Conservation (phyloP, 257 asterid genomes). For the Solanum piurae region DNA sequence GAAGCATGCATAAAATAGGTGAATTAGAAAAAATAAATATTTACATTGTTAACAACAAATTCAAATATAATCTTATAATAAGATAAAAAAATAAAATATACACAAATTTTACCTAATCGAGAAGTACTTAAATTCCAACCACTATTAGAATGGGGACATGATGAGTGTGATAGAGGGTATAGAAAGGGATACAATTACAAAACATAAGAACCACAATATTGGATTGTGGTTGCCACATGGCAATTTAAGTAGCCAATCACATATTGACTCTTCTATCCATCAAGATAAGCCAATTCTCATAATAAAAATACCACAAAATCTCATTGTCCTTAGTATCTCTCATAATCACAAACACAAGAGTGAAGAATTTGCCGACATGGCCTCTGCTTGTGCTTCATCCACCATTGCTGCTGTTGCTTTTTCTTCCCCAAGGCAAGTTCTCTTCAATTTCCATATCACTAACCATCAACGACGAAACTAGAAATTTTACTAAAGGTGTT, state of each 20-base stretch:
- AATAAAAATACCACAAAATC: slow-evolving; percentile 9
- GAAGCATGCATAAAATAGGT: no score
- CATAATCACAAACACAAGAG: not conserved
- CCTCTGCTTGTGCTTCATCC: slow-evolving; percentile 85
- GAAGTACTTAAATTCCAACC: not conserved
- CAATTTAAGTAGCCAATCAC: slow-evolving; percentile 65
- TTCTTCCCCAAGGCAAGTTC: slow-evolving; percentile 76
- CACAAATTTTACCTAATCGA: no score
- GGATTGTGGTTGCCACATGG: slow-evolving; percentile 80
- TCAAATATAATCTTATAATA: no score
- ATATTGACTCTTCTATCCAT: slow-evolving; percentile 46
- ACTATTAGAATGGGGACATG: not conserved
- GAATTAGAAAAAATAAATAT: no score
- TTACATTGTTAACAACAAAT: no score
- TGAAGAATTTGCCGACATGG: slow-evolving; percentile 32
- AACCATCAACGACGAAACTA: not conserved
- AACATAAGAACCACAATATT: not conserved
- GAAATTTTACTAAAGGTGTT: no score
- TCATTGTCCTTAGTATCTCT: not conserved
- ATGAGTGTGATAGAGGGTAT: not conserved
- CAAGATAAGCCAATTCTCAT: slow-evolving; percentile 48
- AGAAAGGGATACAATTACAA: not conserved
- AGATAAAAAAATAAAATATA: no score
- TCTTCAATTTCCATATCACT: not conserved
- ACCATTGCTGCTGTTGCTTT: slow-evolving; percentile 80